Evolutionary conservation across 2,329 filamentous ascomycete species (phyloP), one percentile per base, ranked within the genome.

Genomic region (Fusarium buxicola): DNA sequence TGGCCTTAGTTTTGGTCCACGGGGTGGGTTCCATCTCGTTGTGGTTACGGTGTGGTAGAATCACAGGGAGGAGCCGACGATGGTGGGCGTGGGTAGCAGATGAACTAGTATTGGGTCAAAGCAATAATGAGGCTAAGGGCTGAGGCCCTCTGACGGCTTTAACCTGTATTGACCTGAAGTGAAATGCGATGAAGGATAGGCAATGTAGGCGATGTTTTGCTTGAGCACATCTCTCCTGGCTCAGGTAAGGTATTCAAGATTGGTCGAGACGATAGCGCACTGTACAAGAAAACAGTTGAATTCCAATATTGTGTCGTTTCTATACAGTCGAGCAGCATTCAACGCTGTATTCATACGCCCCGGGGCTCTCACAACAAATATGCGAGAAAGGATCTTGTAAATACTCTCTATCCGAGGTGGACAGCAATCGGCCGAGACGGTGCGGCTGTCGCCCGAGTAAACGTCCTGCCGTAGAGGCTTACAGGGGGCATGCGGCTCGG

Each of bases 1-100:
- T 21, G 30, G 15, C 18, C 28, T 16, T 30, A 49, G 18, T 24
- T 16, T 45, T 11, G 38, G 39, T 40, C 54, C 16, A 24, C 18
- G 41, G 32, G 6, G 21, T 21, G 21, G 34, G 34, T 13, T 58
- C 24, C 35, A 45, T 28, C 60, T 55, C 24, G 18, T 57, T 64
- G 30, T 28, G 25, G 60, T 48, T 44, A 63, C 41, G 30, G 43
- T 25, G n/a, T 45, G 45, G 45, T 47, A 50, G 27, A 18, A 25
- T 60, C 56, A 16, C 28, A 51, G 10, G 39, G 28, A 34, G 27
- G 24, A 16, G 32, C 32, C 13, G 28, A 27, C 13, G 25, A 61
- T 10, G 31, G 12, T 56, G 58, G 41, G 53, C 25, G 32, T 32
- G 25, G 28, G 25, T 15, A 25, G 8, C 28, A 24, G 32, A 47